Percentiles rank a stretch among this genome's conserved stretches.
Evolutionary conservation across 306 rosid species (phyloP).

Genomic region (Mucuna pruriens): DNA sequence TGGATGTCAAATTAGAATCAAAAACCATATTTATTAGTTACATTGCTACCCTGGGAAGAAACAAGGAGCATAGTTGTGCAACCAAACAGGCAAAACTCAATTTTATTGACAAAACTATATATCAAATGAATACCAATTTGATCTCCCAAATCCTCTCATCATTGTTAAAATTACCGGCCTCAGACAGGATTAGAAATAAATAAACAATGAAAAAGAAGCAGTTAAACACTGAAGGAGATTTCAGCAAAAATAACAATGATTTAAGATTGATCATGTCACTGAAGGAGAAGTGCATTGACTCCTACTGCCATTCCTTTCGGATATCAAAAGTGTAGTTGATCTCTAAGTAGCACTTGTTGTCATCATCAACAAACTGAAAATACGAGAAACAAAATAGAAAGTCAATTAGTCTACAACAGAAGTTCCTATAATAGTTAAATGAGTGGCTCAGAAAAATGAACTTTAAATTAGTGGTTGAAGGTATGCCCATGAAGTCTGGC

Average conservation of each 20-base stretch:
- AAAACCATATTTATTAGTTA: slow-evolving; percentile 14
- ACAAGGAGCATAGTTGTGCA: slow-evolving; percentile 11
- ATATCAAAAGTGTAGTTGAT: slow-evolving; percentile 88
- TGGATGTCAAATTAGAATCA: neutral
- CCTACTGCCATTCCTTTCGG: slow-evolving; percentile 72
- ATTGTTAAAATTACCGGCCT: slow-evolving; percentile 52
- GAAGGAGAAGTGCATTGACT: slow-evolving; percentile 34
- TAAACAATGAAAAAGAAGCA: slow-evolving; percentile 45
- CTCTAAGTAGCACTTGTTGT: slow-evolving; percentile 91
- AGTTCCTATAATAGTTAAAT: slow-evolving; percentile 27
- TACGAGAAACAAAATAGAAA: neutral
- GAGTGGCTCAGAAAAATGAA: slow-evolving; percentile 40
- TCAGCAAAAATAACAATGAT: slow-evolving; percentile 50
- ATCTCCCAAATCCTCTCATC: slow-evolving; percentile 53
- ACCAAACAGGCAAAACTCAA: slow-evolving; percentile 30
- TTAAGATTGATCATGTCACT: slow-evolving; percentile 34
- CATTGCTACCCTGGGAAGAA: slow-evolving; percentile 22
- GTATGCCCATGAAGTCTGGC: slow-evolving; percentile 41
- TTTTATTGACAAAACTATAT: slow-evolving; percentile 55
- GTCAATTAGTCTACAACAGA: neutral
- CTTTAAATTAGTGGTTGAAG: slow-evolving; percentile 34
- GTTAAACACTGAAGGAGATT: slow-evolving; percentile 49
- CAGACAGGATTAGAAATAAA: slow-evolving; percentile 47
- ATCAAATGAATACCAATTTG: slow-evolving; percentile 46
- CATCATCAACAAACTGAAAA: slow-evolving; percentile 84